Base-by-base conservation (phyloP, 2,329 filamentous ascomycete genomes). In the Aspergillus costaricaensis region DNA sequence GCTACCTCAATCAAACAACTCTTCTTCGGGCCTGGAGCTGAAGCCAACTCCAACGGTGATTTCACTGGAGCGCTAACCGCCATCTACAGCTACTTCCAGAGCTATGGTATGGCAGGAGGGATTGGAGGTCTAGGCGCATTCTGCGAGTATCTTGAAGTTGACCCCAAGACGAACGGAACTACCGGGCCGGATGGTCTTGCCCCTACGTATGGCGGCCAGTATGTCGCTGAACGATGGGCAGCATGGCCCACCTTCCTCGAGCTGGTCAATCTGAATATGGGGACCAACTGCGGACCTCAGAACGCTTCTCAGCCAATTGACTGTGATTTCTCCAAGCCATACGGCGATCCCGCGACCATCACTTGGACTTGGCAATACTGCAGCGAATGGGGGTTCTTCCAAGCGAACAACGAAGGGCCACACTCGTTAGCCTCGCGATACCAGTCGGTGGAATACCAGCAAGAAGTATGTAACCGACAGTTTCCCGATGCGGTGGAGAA, bases 361-460 rank as follows among this genome's bases (percentile, higher is more conserved):
- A 70, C 72, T 53, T 83, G 81, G 81, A 77, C 72, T 0, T 84
- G 81, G 80, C 81, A 85, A 65, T 81, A 80, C 66, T 85, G 83
- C 69, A 81, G 78, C 2, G 76, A 85, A 67, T 83, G 79, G 78
- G 83, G 82, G 9, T 84, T 75, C 69, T 81, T 79, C 67, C 80
- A 82, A 67, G 75, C 74, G 55, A 77, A 79, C 36, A 85, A 85
- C 64, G 68, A 79, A 1, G 81, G 81, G n/a, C 67, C 72, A 17
- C 76, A 80, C 58, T 77, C 81, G 38, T 70, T 85, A 8, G 71
- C 82, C 25, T 82, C 80, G 15, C 76, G 74, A 36, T 83, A 78
- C 65, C 79, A 82, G 64, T 77, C 76, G 17, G 73, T 81, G 12
- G 60, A 74, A 7, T 79, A 82, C 64, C 74, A 78, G 58, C 73